Conservation (phyloP, 1,284 basidiomycete genomes). For the Singerocomus rubriflavus region DNA sequence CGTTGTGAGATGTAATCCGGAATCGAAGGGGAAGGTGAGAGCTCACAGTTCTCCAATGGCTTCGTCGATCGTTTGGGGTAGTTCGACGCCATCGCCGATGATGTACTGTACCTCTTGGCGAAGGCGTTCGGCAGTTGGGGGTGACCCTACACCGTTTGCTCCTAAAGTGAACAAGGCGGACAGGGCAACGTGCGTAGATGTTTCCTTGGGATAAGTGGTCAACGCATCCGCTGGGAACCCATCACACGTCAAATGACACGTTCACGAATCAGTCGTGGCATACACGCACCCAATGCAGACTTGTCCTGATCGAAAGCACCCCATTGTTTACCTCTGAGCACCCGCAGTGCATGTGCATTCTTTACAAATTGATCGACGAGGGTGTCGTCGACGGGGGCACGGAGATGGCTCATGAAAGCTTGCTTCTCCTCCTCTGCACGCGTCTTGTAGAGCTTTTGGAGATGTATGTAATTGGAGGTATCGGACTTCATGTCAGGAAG, state of each 20-base stretch:
- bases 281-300: slow-evolving; percentile 53
- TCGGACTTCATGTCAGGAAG: slow-evolving; percentile 97
- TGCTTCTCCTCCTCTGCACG: slow-evolving; percentile 70
- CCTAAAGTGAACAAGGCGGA: slow-evolving; percentile 53
- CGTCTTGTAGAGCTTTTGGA: slow-evolving; percentile 76
- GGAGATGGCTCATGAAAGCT: slow-evolving; percentile 47
- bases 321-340: slow-evolving; percentile 73
- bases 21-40: not conserved
- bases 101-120: slow-evolving; percentile 32
- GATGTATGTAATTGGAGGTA: slow-evolving; percentile 76
- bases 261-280: not conserved
- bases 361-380: slow-evolving; percentile 85
- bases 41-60: slow-evolving; percentile 81
- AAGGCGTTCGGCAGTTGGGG: slow-evolving; percentile 36
- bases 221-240: slow-evolving; percentile 37
- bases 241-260: not conserved
- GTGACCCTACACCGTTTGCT: slow-evolving; percentile 23
- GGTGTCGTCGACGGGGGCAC: slow-evolving; percentile 43
- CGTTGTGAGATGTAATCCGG: too few species aligned
- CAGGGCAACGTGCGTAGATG: slow-evolving; percentile 64
- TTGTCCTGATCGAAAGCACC: slow-evolving; percentile 55
- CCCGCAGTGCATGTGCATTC: slow-evolving; percentile 80
- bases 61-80: slow-evolving; percentile 61
- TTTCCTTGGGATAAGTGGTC: slow-evolving; percentile 45
- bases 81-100: slow-evolving; percentile 38